phyloP scores from a whole-genome alignment of 768 basidiomycete genomes.

The Tulasnella sp. region DNA sequence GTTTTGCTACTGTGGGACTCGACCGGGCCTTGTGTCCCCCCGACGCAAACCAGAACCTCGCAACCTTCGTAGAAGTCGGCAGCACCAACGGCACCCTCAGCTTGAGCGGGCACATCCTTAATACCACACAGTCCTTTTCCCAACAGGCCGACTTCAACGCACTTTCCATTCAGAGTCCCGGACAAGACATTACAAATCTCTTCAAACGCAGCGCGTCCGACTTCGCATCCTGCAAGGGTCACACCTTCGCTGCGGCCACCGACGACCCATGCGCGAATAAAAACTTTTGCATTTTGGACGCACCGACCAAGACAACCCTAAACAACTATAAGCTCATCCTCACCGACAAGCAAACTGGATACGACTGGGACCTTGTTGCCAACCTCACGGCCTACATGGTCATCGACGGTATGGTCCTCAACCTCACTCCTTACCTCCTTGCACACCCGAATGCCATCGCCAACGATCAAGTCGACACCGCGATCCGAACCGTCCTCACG shows the following conservation, averaged over 20 bases:
- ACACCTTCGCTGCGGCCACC: slow-evolving; percentile 63
- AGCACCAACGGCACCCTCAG: slow-evolving; percentile 61
- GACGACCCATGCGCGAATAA: slow-evolving; percentile 62
- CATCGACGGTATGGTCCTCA: slow-evolving; percentile 89
- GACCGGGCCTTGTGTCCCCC: slow-evolving; percentile 87
- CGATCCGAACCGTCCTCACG: slow-evolving; percentile 70
- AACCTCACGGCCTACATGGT: slow-evolving; percentile 73
- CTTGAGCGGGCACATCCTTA: slow-evolving; percentile 72
- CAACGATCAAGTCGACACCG: slow-evolving; percentile 73
- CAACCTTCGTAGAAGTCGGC: slow-evolving; percentile 50
- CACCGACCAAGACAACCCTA: slow-evolving; percentile 45
- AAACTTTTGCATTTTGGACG: slow-evolving; percentile 20
- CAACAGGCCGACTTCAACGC: slow-evolving; percentile 56
- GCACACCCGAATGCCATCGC: slow-evolving; percentile 65
- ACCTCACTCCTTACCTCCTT: slow-evolving; percentile 80
- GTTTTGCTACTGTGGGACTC: slow-evolving; percentile 91
- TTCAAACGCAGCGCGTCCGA: slow-evolving; percentile 70
- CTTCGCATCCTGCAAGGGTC: slow-evolving; percentile 60
- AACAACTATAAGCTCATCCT: slow-evolving; percentile 62
- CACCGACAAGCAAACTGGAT: slow-evolving; percentile 71
- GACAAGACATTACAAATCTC: slow-evolving; percentile 84
- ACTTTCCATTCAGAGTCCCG: slow-evolving; percentile 56
- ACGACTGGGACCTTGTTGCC: slow-evolving; percentile 86
- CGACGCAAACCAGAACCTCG: slow-evolving; percentile 46
- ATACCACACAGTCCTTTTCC: slow-evolving; percentile 53